A percentile compares a stretch with the other conserved stretches of the same genome.
Conservation (phyloP, 768 basidiomycete genomes). For the Leucocoprinus leucothites region DNA sequence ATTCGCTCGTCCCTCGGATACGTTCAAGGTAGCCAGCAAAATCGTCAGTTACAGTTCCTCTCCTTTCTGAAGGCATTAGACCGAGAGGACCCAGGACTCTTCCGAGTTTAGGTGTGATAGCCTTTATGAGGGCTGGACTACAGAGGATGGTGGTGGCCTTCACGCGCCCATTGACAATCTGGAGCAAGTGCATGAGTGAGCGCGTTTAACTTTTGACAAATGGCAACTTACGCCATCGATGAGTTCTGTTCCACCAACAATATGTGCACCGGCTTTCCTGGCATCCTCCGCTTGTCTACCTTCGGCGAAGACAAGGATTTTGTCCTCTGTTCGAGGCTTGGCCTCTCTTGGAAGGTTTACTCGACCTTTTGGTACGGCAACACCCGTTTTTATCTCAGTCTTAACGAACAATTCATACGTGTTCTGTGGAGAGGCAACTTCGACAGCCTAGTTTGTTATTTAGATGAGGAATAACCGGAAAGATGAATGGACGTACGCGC, state of each 20-base stretch:
- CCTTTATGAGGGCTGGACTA: slow-evolving; percentile 72
- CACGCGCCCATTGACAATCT: slow-evolving; percentile 76
- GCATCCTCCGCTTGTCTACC: slow-evolving; percentile 82
- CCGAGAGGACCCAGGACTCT: slow-evolving; percentile 84
- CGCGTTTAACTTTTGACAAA: neutral
- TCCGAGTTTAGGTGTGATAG: slow-evolving; percentile 77
- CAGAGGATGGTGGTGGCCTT: slow-evolving; percentile 83
- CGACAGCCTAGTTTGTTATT: slow-evolving; percentile 60
- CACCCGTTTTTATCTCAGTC: slow-evolving; percentile 74
- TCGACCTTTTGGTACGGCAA: slow-evolving; percentile 86
- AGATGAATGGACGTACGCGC: slow-evolving; percentile 44
- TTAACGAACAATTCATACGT: slow-evolving; percentile 81
- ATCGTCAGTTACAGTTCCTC: slow-evolving; percentile 93
- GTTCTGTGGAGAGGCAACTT: slow-evolving; percentile 71
- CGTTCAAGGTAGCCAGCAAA: slow-evolving; percentile 77
- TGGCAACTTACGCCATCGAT: slow-evolving; percentile 69
- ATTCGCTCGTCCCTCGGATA: slow-evolving; percentile 82
- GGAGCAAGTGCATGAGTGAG: neutral
- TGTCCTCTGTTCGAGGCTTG: slow-evolving; percentile 65
- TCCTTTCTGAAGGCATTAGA: slow-evolving; percentile 91
- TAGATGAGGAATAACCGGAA: neutral
- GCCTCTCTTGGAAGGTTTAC: slow-evolving; percentile 82
- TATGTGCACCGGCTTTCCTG: slow-evolving; percentile 81
- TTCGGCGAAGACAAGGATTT: slow-evolving; percentile 92
- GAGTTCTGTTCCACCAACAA: slow-evolving; percentile 88